phyloP scores from a whole-genome alignment of 257 asterid species.

The Agastache rugosa region DNA sequence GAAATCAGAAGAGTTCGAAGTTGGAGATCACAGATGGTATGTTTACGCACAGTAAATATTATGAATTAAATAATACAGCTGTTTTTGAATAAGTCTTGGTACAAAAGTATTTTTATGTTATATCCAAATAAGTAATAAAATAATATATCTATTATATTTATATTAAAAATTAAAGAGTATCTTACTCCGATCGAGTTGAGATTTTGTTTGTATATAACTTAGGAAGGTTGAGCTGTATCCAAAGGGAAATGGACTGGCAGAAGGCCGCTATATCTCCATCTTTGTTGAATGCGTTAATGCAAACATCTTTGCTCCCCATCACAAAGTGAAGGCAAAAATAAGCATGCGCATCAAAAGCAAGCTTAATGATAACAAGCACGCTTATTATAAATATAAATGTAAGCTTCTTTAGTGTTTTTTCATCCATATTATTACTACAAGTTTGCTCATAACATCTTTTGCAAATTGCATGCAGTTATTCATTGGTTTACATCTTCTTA shows the following conservation, averaged over 20 bases:
- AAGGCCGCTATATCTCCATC: neutral
- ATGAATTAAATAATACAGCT: too few species aligned
- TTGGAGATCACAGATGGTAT: neutral
- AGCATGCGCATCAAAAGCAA: slow-evolving; percentile 1
- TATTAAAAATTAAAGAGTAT: too few species aligned
- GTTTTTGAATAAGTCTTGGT: too few species aligned
- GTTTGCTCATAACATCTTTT: too few species aligned
- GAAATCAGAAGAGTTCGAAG: neutral
- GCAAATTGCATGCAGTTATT: neutral
- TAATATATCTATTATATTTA: too few species aligned
- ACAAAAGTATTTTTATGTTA: too few species aligned
- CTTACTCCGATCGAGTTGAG: too few species aligned
- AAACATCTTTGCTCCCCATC: neutral
- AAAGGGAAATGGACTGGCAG: neutral
- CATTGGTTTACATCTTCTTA: neutral
- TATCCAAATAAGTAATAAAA: too few species aligned
- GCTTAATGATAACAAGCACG: neutral
- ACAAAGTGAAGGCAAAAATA: neutral
- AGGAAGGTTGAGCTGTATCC: neutral
- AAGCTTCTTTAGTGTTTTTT: neutral
- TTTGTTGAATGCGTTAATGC: neutral
- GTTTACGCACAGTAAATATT: too few species aligned
- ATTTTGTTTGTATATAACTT: neutral
- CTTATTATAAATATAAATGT: neutral
- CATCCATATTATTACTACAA: too few species aligned